Evolutionary conservation across 345 rosid species (phyloP), one percentile per base, ranked within the genome.

Genomic region (Excoecaria cochinchinensis): DNA sequence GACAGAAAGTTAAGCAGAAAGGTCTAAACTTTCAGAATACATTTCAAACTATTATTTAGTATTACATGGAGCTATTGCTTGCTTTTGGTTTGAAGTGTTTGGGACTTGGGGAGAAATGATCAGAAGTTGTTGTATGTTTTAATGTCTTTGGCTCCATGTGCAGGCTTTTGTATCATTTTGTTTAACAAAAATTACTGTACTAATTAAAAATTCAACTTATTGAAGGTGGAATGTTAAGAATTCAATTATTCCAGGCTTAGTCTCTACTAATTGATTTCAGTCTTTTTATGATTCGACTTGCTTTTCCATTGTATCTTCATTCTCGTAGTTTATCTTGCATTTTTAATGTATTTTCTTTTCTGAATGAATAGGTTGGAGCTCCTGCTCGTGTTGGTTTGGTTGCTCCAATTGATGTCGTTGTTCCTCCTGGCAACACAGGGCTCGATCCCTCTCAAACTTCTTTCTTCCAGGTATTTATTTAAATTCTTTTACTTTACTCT

Each of bases 321-420:
- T 31, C 31, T 31, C 15, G 2, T 53, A 24, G 5, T n/a, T n/a
- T 21, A 0, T 19, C 25, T 6, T 56, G 8, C 60, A 56, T 56
- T 56, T 56, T 22, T 8, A 42, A 31, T 62, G 7, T 62, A 4
- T 31, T 10, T 38, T 52, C 12, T 0, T 0, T 24, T 60, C 12
- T 67, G 15, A 59, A 19, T 5, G 10, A 8, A 50, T 62, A 92
- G 98, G 99, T 95, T 82, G 98, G 99, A 78, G 99, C 99, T 75
- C 99, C 98, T 53, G 99, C 99, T 80, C 99, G 98, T 83, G 99
- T 95, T 74, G 99, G 98, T 74, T 80, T 95, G 74, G 86, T 95
- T 48, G 97, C 99, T 4, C 98, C 99, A 55, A 90, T 88, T 46
- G 99, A 95, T 85, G 97, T 95, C 47, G 90, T 92, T 61, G 98